Evolutionary conservation across 192 early-diverging fungal species (phyloP), one percentile per base, ranked within the genome.

Genomic region (Umbelopsis sp.): DNA sequence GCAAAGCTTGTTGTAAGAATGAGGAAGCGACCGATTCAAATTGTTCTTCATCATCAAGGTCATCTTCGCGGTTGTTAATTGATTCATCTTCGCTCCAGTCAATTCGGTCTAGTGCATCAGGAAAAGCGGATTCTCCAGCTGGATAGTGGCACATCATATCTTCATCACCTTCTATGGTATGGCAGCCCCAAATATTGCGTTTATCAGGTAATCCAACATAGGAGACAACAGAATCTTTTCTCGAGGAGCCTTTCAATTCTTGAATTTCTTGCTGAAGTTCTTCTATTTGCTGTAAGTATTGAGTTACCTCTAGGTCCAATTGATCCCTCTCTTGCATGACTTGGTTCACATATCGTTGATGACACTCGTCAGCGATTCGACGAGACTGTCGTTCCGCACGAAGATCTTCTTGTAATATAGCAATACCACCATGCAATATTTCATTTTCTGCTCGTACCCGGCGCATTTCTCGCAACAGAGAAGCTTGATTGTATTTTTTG

Each of bases 21-120:
- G 78, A 81, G 10, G 72, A 45, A 2, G 78, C 81, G 49, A 81
- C 59, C 11, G 71, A 53, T 29, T 78, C 77, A 68, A 83, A 85
- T 6, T 52, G 45, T 25, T 74, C 77, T 24, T 70, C 73, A 22
- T 74, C 71, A 3, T 80, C 79, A 10, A 75, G 52, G n/a, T 74
- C 80, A 3, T 75, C 75, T 32, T 77, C 77, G 25, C 79, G 74
- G n/a, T 68, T 50, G 3, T 68, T 68, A 17, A 41, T 6, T 6
- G 69, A 53, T 12, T 82, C 77, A 3, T 69, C 68, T 29, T 75
- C 52, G 29, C 66, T 54, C 31, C 44, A 32, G 24, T 62, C 22
- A 22, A 62, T 25, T 20, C 62, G 56, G 22, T 47, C 62, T 3
- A 49, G 26, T 21, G 62, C 20, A 31, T 71, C 71, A 14, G 71